Conservation (phyloP, 106 monocot species). For the Chionographis japonica region DNA sequence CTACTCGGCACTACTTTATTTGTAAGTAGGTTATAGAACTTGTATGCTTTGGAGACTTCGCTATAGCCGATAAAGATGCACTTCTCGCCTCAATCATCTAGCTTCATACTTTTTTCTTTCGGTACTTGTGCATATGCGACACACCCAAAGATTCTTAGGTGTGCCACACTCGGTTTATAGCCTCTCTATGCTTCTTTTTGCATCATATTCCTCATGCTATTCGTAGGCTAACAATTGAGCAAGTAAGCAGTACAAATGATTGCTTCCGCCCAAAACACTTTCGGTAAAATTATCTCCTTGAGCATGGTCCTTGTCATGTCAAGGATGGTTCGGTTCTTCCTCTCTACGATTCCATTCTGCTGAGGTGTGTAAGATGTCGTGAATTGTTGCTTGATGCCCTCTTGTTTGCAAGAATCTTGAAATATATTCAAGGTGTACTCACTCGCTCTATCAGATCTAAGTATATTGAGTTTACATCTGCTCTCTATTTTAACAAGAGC, state of each 20-base stretch:
- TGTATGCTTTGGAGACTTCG: constrained; percentile 7
- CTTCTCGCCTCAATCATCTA: constrained; percentile 1
- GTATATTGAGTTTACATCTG: not conserved
- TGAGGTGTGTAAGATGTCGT: not conserved
- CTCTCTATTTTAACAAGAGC: not conserved
- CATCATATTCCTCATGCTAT: constrained; percentile 8
- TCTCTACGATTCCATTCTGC: not conserved
- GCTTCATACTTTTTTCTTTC: not conserved
- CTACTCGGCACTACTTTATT: too few species aligned
- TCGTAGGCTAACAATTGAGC: constrained; percentile 16
- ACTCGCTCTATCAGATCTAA: not conserved
- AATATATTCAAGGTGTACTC: constrained; percentile 4
- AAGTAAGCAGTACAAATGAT: constrained; percentile 9
- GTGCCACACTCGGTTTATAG: constrained; percentile 4
- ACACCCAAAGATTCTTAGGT: constrained; percentile 21
- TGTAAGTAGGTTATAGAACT: not conserved
- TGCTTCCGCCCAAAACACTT: not conserved
- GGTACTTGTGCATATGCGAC: constrained; percentile 11
- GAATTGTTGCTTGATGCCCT: not conserved
- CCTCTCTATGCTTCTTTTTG: constrained; percentile 16
- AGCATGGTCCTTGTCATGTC: not conserved
- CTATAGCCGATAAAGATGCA: constrained; percentile 9
- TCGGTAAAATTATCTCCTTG: not conserved
- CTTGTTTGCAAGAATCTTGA: not conserved
- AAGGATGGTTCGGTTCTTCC: constrained; percentile 1